Evolutionary conservation across 306 rosid genomes (phyloP).

Genomic region (Malus asiatica): DNA sequence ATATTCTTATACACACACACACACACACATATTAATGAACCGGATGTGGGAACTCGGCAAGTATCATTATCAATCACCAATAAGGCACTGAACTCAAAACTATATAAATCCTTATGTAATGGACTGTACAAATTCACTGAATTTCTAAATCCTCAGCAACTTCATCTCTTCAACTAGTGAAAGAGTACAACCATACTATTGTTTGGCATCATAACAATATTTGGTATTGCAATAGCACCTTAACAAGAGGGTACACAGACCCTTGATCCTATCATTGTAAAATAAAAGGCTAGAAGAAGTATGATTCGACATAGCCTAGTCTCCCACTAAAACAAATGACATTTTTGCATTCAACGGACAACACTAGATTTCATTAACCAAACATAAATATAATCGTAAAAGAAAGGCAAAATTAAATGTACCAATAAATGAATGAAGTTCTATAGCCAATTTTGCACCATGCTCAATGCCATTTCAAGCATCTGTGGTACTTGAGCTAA

Average conservation of each 20-base stretch:
- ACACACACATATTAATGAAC: too few relatives aligned
- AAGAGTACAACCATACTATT: background rate
- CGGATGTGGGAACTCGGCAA: background rate
- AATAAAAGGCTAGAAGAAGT: background rate
- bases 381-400: background rate
- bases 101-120: background rate
- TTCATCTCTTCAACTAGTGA: background rate
- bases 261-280: background rate
- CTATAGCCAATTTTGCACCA: too few relatives aligned
- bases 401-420: background rate
- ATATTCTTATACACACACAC: too few relatives aligned
- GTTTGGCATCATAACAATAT: background rate
- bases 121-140: background rate
- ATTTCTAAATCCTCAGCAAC: background rate
- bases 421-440: too few relatives aligned
- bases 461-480: too few relatives aligned
- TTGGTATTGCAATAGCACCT: background rate
- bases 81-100: background rate
- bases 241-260: background rate
- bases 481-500: background rate
- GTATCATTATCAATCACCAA: background rate
- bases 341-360: background rate
- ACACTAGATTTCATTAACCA: background rate
- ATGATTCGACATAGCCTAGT: background rate
- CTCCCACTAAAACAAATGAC: background rate